A percentile compares a stretch with the other conserved stretches of the same genome.
Evolutionary conservation across 2,329 filamentous ascomycete genomes (phyloP).

Genomic region (Hypoxylon sp.): DNA sequence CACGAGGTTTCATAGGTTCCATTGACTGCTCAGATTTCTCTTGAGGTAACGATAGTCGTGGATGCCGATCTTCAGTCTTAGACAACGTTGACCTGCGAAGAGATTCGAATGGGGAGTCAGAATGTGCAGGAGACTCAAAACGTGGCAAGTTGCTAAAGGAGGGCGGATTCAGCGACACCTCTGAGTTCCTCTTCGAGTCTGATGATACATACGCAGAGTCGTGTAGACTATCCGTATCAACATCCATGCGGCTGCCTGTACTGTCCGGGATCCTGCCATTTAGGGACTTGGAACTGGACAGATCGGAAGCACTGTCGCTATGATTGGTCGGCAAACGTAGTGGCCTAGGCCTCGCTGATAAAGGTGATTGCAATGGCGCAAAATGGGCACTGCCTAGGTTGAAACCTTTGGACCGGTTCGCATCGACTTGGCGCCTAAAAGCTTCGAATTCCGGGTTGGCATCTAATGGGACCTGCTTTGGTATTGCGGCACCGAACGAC

Average conservation of each 20-base stretch:
- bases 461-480: conserved; percentile 79
- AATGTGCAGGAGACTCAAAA: conserved; percentile 62
- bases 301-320: conserved; percentile 60
- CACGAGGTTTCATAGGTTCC: conserved; percentile 54
- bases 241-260: conserved; percentile 57
- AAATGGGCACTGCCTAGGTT: conserved; percentile 65
- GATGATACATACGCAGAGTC: conserved; percentile 70
- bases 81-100: conserved; percentile 55
- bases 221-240: conserved; percentile 63
- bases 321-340: conserved; percentile 66
- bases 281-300: conserved; percentile 46
- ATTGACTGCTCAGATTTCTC: conserved; percentile 62
- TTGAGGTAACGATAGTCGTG: conserved; percentile 68
- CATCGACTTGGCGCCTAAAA: conserved; percentile 80
- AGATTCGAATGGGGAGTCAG: conserved; percentile 55
- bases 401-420: conserved; percentile 68
- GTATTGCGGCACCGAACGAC: conserved; percentile 77
- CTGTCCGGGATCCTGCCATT: conserved; percentile 45
- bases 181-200: conserved; percentile 68
- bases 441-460: conserved; percentile 87
- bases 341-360: conserved; percentile 59
- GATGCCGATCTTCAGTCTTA: conserved; percentile 67
- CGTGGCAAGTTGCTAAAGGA: conserved; percentile 61
- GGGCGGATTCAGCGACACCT: conserved; percentile 62
- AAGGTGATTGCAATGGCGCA: conserved; percentile 53